Conservation (phyloP, 2,329 filamentous ascomycete species). For the Arthrobotrys iridis region DNA sequence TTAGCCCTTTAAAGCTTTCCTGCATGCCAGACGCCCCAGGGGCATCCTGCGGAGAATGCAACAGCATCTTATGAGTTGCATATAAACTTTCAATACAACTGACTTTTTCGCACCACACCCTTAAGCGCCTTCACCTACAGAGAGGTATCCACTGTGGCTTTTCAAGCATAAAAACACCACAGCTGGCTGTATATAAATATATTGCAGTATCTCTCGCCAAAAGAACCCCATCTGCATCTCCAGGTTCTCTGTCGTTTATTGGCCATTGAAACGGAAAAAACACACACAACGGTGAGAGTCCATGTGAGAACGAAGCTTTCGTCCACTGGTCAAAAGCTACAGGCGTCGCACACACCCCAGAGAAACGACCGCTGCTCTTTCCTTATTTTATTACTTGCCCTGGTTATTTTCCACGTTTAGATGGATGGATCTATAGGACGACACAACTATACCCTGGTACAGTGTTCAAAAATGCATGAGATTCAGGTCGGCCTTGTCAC, state of each 20-base stretch:
- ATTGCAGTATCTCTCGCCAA: constrained; percentile 6
- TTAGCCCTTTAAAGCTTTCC: not conserved
- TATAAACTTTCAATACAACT: constrained; percentile 18
- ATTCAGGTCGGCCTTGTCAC: constrained; percentile 16
- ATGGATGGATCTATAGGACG: constrained; percentile 9
- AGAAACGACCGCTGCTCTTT: constrained; percentile 13
- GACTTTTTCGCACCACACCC: not conserved
- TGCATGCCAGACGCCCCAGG: constrained; percentile 1
- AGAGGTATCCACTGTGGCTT: constrained; percentile 28
- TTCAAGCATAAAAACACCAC: constrained; percentile 3
- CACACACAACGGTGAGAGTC: not conserved
- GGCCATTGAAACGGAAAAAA: not conserved
- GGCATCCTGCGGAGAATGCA: constrained; percentile 34
- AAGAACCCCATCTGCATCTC: constrained; percentile 2
- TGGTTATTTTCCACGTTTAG: constrained; percentile 4
- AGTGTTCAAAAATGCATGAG: constrained; percentile 13
- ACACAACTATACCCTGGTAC: constrained; percentile 10
- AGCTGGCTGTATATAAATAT: not conserved
- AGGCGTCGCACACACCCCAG: too few species aligned
- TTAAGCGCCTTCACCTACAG: constrained; percentile 12
- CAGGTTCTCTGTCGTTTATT: not conserved
- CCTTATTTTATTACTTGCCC: too few species aligned
- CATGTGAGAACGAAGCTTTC: constrained; percentile 20
- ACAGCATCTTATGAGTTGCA: constrained; percentile 43
- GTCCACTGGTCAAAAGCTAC: too few species aligned